Evolutionary conservation across 2,329 filamentous ascomycete genomes (phyloP), one percentile per base, ranked within the genome.

Genomic region (Hysterium pulicare): DNA sequence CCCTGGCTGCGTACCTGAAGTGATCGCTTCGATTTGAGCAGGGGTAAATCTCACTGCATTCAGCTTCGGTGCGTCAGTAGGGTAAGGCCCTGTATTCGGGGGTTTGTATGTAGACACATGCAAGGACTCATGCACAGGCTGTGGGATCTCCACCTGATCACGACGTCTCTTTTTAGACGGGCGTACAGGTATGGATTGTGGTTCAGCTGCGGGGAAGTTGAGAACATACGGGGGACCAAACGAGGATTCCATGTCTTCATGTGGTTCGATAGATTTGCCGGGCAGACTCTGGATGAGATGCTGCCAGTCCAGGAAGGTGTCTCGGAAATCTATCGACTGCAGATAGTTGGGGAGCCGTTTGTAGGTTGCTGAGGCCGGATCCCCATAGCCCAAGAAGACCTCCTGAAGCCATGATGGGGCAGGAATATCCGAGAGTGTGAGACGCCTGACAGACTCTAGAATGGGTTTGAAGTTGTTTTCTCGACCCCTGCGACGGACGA

Each of bases 391-490:
- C n/a, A 98, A 73, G 66, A 97, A 98, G 8, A 97, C 91, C 53
- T 97, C 93, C 58, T 95, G 89, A 33, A 98, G 75, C 93, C 93
- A 98, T 2, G 84, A 80, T 11, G 93, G 90, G 41, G 97, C 76
- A 5, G 87, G 86, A 16, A 91, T 83, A 54, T 95, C 87, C 1
- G 90, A 90, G 24, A 95, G 74, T 2, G 89, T 86, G 22, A 98
- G 77, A 50, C 82, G 87, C 59, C 86, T 87, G 60, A 98, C 94
- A 1, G 90, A 95, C 57, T 96, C 87, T 26, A 98, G 75, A 8
- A 98, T 84, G 8, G 90, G 83, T 60, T 88, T 94, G 75, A 98
- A 98, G 67, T 98, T 98, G 70, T 98, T 98, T 67, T 98, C 93
- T 46, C 90, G 78, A 21, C 87, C 84, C 61, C 82, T 84, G 53